Evolutionary conservation across 2,329 filamentous ascomycete genomes (phyloP).

Genomic region (Claviceps sp.): DNA sequence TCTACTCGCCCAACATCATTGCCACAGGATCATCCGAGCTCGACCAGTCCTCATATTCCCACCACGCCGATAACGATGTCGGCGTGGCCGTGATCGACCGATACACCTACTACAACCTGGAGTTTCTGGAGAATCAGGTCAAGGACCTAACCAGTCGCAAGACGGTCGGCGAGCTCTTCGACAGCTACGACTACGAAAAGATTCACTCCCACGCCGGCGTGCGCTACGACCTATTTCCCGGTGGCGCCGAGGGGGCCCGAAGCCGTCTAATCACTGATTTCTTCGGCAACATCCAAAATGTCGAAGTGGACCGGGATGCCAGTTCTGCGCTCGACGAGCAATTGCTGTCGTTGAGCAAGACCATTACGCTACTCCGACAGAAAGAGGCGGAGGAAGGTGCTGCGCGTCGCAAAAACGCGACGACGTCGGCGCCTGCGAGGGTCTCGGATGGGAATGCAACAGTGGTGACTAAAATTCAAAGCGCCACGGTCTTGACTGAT

Average conservation of each 20-base stretch:
- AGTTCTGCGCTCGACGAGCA: constrained; percentile 55
- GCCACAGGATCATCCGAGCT: constrained; percentile 94
- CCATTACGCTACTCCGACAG: constrained; percentile 41
- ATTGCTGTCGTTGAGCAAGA: constrained; percentile 59
- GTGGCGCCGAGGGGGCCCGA: constrained; percentile 64
- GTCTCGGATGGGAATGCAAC: constrained; percentile 28
- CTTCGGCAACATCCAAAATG: constrained; percentile 95
- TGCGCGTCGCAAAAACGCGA: constrained; percentile 11
- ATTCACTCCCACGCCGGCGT: constrained; percentile 90
- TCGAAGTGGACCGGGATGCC: constrained; percentile 64
- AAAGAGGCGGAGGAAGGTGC: constrained; percentile 33
- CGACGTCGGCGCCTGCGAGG: constrained; percentile 15
- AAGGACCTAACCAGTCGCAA: constrained; percentile 75
- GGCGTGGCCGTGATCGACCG: constrained; percentile 96
- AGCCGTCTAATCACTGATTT: constrained; percentile 86
- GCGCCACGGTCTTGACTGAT: constrained; percentile 36
- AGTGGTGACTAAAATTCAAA: constrained; percentile 11
- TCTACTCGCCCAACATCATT: constrained; percentile 97
- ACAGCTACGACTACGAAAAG: constrained; percentile 88
- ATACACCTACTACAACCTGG: constrained; percentile 96
- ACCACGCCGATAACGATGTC: constrained; percentile 96
- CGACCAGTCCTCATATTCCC: constrained; percentile 91
- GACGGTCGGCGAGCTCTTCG: constrained; percentile 86
- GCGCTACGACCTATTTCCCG: constrained; percentile 87
- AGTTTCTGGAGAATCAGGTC: constrained; percentile 87